Base-by-base conservation (phyloP, 1,284 basidiomycete species). In the Ceratobasidium sp. region DNA sequence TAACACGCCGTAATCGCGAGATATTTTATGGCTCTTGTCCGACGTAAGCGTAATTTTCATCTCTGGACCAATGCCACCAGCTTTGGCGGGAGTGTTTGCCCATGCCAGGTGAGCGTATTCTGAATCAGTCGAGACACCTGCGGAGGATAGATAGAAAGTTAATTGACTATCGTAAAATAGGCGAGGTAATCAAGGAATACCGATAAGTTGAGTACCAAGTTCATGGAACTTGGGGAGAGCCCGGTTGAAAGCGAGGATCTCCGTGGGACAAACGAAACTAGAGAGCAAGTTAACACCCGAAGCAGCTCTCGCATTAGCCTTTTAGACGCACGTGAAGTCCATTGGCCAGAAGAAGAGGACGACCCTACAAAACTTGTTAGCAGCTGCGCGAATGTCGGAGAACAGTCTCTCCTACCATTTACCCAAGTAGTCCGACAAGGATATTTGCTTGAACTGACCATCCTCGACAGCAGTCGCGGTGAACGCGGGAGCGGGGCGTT, bases 161-260 rank as follows among this genome's bases (percentile, higher is more conserved):
- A 60, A 28, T 37, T 8, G 2, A n/a, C 31, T 37, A 11, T 35
- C 23, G 4, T 13, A n/a, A 13, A 35, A 11, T 11, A 7, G 17
- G 5, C 15, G n/a, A 17, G n/a, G 11, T 28, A 39, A 51, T 77
- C n/a, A 76, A 65, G 60, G 45, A 88, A n/a, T 76, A 92, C 92
- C 91, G 78, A 96, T 89, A 68, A 97, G 91, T 73, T 87, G 87
- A 58, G 93, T 91, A 84, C 91, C 89, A 80, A 96, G 86, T 76
- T 88, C 88, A 75, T 89, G 86, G 87, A 97, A 95, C 80, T 89
- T 86, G 60, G 89, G 82, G 63, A 96, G 89, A 6, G 93, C 91
- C 80, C 94, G 92, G 84, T 96, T 95, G 89, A 96, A 97, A 0
- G 95, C 95, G 60, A 96, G 89, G 82, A 97, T 96, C 85, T 97